Base-by-base conservation (phyloP, 140 eudicot species). In the Flaveria floridana region DNA sequence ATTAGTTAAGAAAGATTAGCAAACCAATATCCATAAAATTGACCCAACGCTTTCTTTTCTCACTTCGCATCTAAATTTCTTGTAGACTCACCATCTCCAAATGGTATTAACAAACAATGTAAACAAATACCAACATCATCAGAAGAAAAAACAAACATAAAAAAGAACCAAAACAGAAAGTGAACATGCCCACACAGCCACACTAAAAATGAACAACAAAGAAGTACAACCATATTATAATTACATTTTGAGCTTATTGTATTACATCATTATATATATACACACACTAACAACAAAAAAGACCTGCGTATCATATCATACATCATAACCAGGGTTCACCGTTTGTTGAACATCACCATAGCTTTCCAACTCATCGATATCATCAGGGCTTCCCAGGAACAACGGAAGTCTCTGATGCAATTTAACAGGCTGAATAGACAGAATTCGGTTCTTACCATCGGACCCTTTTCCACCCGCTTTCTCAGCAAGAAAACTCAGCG, bases 401-500 rank as follows among this genome's bases (percentile, higher is more conserved):
- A 91, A 75, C 65, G 97, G 95, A 48, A 95, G 96, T 74, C 97
- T 87, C 62, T 95, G 99, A 71, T 95, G 99, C 76, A 95, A 74
- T 81, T 87, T 87, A 34, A 81, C 86, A 0, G 97, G 99, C 79
- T 95, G 96, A 78, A 88, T 79, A 3, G 95, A 85, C 55, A 95
- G 75, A 61, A 95, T 91, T 65, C 97, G 79, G 23, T 30, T 78
- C 81, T 87, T 89, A 80, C 99, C 99, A 83, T 95, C 96, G 5
- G 95, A 88, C 52, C 99, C 99, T 83, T 72, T 91, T 21, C 99
- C 99, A 34, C 96, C 97, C 7, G 99, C 97, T 84, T 95, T 90
- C 76, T 95, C 96, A 3, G 84, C 96, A 2, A 89, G 70, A 78
- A 91, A 95, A 71, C 96, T 87, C 68, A 95, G 73, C 30, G 97